Base-by-base conservation (phyloP, 2,329 filamentous ascomycete genomes). In the Hypoxylon sp. region DNA sequence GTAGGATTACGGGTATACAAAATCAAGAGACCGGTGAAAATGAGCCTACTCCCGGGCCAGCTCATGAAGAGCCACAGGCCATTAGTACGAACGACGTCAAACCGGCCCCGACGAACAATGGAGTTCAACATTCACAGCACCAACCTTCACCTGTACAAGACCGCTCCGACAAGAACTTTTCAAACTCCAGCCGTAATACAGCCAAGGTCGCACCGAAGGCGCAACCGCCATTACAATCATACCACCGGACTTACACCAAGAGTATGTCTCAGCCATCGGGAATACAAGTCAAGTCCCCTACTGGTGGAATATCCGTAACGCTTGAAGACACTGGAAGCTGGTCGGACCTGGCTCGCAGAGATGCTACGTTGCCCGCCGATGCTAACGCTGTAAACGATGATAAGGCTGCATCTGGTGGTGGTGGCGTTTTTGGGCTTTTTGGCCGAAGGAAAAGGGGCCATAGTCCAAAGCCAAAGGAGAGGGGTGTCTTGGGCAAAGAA, bases 401-500 rank as follows among this genome's bases (percentile, higher is more conserved):
- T 72, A 91, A 86, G 78, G 79, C 75, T 9, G 82, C 86, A 71
- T 85, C 88, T 46, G 63, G 70, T 10, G 59, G 89, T n/a, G 89
- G 90, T 17, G 93, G 94, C 57, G 95, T 98, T 86, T 91, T 98
- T 71, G 93, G 93, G 1, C 97, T 99, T 79, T 84, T 98, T 67
- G 93, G 88, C 71, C 87, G 94, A 75, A 97, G 97, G 82, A 97
- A 93, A 83, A 93, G 94, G 69, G 93, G 94, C 60, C 90, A 94
- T 79, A 98, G 94, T 78, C 96, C 96, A 1, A 98, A 97, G 82
- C 94, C 94, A 25, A 95, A 93, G 79, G 94, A 98, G 81, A 88
- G 93, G 60, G 96, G 96, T 64, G 94, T 99, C 6, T 78, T 99
- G 64, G 96, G 96, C 63, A 98, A 98, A 78, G 94, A 98, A 79